Evolutionary conservation across 2,329 filamentous ascomycete genomes (phyloP), one percentile per base, ranked within the genome.

Genomic region (Metarhizium brunneum): DNA sequence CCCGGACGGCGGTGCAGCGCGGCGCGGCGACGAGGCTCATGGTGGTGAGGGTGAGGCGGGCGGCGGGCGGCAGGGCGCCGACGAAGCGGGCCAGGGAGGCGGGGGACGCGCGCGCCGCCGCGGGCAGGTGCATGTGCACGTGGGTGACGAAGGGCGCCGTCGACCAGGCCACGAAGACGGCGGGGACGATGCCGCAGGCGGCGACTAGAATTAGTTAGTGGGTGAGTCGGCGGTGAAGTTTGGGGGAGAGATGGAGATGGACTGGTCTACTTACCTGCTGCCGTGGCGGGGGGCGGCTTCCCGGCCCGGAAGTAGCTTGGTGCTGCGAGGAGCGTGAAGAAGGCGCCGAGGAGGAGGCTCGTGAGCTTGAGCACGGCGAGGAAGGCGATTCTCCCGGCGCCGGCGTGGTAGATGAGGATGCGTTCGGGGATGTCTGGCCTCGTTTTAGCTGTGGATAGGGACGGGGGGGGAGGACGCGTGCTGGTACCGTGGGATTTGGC

Each of bases 381-480:
- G 61, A 87, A 85, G 6, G 84, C 81, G 35, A 81, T 86, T 56
- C 82, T 79, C 8, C 78, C 78, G 0, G 82, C 86, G 53, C 89
- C 88, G 54, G 84, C 84, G 71, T 91, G 87, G 69, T 89, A 95
- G 59, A 95, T 80, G 61, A 90, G 77, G 32, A 92, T 66, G 14
- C 73, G 74, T 59, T 82, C 77, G 0, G 83, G 82, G 57, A 79
- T 79, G 38, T 70, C 78, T 82, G 25, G 10, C 40, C 11, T 13
- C 38, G 14, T 2, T 18, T 7, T 42, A 47, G 47, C 10, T 47
- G 32, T 7, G 42, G 10, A 16, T 40, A 1, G 20, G 20, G 5
- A 20, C n/a, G 3, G 32, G 42, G 47, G 2, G 8, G 7, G 25
- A 25, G 25, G 25, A 4, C 25, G 25, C 25, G 25, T 25, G 25